Percentiles rank a stretch among this genome's conserved stretches.
These are phyloP conservation scores for Aureobasidium sp. DNA, from an alignment of 2,329 filamentous ascomycete genomes.

Conservation along the genomic window DNA sequence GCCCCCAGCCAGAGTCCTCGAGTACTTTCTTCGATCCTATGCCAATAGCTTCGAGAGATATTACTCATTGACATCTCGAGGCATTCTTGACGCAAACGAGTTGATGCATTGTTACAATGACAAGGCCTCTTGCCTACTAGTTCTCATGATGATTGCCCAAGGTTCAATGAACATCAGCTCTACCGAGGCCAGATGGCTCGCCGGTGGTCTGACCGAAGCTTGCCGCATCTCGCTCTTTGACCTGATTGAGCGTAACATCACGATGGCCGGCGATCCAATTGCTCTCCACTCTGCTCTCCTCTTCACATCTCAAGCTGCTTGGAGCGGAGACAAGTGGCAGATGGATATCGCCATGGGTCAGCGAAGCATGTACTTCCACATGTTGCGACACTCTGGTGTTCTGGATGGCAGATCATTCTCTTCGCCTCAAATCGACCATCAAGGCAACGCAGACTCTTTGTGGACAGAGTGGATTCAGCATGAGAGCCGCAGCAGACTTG, in stretches of 20 bases:
- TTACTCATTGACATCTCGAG: constrained; percentile 53
- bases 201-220: constrained; percentile 59
- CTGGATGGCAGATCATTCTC: constrained; percentile 40
- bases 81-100: constrained; percentile 56
- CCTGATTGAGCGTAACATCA: constrained; percentile 61
- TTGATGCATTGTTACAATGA: constrained; percentile 54
- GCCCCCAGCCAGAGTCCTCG: constrained; percentile 56
- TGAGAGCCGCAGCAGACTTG: constrained; percentile 57
- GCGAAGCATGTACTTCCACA: constrained; percentile 63
- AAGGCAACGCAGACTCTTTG: constrained; percentile 40
- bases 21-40: constrained; percentile 59
- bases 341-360: constrained; percentile 71
- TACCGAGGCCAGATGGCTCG: constrained; percentile 55
- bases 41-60: constrained; percentile 58
- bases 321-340: constrained; percentile 69
- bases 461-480: constrained; percentile 59
- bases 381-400: constrained; percentile 62
- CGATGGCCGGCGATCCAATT: constrained; percentile 56
- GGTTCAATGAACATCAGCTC: constrained; percentile 59
- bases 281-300: constrained; percentile 58
- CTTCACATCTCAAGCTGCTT: constrained; percentile 59
- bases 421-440: constrained; percentile 38
- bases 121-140: constrained; percentile 55
- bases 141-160: constrained; percentile 64
- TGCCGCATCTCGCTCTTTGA: constrained; percentile 65